These are phyloP conservation scores for Porodaedalea pini DNA, from an alignment of 1,284 basidiomycete species.

Conservation along the genomic window DNA sequence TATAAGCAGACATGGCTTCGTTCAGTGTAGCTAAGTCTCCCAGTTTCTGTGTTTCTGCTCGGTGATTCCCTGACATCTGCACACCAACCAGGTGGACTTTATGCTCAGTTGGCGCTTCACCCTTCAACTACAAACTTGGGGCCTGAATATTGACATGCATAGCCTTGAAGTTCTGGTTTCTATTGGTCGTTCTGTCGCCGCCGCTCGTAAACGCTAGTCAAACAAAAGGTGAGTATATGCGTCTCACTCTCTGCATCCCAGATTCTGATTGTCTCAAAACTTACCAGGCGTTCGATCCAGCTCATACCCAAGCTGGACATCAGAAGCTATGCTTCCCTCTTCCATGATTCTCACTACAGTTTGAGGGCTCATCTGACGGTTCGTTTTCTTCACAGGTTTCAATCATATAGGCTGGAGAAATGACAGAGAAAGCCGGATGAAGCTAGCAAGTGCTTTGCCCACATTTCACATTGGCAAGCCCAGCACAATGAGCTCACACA, in stretches of 20 bases:
- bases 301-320: neutral
- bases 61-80: neutral
- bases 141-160: neutral
- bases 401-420: too few species aligned
- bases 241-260: neutral
- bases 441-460: too few species aligned
- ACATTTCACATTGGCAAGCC: too few species aligned
- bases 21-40: neutral
- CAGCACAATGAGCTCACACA: too few species aligned
- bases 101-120: neutral
- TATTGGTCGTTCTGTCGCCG: conserved; percentile 18
- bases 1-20: neutral
- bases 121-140: neutral
- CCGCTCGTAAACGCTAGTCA: conserved; percentile 11
- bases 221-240: neutral
- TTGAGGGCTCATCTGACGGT: neutral
- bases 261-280: too few species aligned
- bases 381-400: neutral
- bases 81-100: conserved; percentile 6
- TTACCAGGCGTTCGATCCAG: neutral
- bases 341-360: neutral
- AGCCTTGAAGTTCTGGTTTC: conserved; percentile 6
- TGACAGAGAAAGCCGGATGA: too few species aligned
- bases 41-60: neutral
- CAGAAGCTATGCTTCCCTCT: neutral